Evolutionary conservation across 495 filamentous ascomycete genomes (phyloP).

Genomic region (Tetracladium setigerum): DNA sequence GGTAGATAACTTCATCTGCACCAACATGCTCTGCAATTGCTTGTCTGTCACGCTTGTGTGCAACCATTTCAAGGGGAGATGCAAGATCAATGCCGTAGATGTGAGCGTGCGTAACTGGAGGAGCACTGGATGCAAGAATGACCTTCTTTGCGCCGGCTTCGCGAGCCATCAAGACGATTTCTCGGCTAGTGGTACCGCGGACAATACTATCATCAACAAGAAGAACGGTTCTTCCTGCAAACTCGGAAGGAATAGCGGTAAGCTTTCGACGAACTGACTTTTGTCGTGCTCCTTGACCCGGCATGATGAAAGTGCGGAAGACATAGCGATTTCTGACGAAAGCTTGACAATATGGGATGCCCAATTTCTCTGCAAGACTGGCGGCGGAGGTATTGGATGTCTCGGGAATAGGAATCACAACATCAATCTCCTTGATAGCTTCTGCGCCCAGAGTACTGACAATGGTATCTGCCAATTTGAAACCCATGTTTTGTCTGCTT

Average conservation of each 20-base stretch:
- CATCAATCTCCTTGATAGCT: constrained; percentile 76
- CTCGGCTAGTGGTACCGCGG: constrained; percentile 80
- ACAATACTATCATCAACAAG: constrained; percentile 94
- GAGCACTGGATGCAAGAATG: constrained; percentile 82
- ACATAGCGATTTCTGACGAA: constrained; percentile 97
- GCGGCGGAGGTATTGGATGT: constrained; percentile 81
- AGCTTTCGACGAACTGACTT: constrained; percentile 72
- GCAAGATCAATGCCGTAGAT: constrained; percentile 89
- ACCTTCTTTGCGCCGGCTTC: constrained; percentile 89
- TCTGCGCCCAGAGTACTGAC: constrained; percentile 64
- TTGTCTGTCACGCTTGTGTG: constrained; percentile 61
- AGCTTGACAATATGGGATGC: constrained; percentile 74
- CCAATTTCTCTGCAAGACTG: constrained; percentile 65
- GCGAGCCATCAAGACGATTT: constrained; percentile 90
- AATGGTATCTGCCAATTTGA: constrained; percentile 75
- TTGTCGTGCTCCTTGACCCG: constrained; percentile 74
- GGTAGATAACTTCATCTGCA: constrained; percentile 89
- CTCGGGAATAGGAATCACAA: constrained; percentile 84
- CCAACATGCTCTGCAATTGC: constrained; percentile 76
- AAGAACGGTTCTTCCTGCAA: constrained; percentile 74
- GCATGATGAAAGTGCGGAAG: constrained; percentile 95
- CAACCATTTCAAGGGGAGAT: constrained; percentile 72
- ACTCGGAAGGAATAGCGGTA: constrained; percentile 81
- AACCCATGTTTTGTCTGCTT: constrained; percentile 87
- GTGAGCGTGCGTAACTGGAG: constrained; percentile 64